Evolutionary conservation across 495 filamentous ascomycete genomes (phyloP).

Genomic region (Friedmanniomyces simplex): DNA sequence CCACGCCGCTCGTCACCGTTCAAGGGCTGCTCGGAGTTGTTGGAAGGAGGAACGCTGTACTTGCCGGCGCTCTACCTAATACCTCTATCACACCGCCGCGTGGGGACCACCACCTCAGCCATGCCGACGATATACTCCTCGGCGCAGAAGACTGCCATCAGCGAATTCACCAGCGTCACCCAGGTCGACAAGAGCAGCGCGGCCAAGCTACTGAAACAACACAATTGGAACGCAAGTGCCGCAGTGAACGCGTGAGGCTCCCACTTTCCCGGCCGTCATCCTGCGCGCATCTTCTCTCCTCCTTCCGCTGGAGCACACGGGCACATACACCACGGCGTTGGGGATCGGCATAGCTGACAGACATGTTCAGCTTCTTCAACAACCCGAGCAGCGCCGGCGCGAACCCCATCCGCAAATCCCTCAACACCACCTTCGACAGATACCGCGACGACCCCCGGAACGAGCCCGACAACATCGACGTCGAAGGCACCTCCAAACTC

Average conservation of each 20-base stretch:
- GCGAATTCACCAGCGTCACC: slow-evolving; percentile 45
- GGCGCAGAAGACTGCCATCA: slow-evolving; percentile 41
- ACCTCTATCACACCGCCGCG: no score
- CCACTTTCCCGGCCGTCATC: neutral
- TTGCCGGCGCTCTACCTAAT: no score
- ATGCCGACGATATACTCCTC: slow-evolving; percentile 41
- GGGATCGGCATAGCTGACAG: neutral
- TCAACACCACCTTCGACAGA: slow-evolving; percentile 64
- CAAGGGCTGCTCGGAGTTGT: no score
- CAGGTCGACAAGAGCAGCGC: slow-evolving; percentile 43
- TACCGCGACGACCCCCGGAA: slow-evolving; percentile 53
- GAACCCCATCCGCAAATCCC: slow-evolving; percentile 30
- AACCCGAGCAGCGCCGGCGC: slow-evolving; percentile 17
- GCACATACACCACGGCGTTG: neutral
- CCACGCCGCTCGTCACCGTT: neutral
- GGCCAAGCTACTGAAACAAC: slow-evolving; percentile 28
- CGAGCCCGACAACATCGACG: slow-evolving; percentile 53
- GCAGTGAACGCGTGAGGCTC: slow-evolving; percentile 33
- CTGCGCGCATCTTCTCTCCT: neutral
- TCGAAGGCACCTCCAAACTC: slow-evolving; percentile 64
- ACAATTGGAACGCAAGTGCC: slow-evolving; percentile 29
- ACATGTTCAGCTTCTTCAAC: slow-evolving; percentile 30
- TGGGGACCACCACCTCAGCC: neutral
- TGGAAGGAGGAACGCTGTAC: neutral
- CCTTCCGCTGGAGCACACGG: neutral